phyloP scores from a whole-genome alignment of 495 filamentous ascomycete genomes.

The Podospora anserina region DNA sequence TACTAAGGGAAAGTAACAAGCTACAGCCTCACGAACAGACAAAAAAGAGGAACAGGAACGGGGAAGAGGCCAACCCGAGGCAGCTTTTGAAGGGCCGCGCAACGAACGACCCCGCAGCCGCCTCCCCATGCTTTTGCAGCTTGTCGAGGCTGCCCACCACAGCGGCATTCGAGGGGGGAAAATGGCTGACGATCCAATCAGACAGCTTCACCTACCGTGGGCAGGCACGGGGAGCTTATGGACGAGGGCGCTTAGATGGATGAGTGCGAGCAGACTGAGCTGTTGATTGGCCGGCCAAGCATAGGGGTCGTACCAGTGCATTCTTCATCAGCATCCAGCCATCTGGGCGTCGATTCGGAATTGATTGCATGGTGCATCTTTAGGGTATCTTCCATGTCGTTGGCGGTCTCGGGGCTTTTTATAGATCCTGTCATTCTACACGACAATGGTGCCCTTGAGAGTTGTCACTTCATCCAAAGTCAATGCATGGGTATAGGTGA shows the following conservation, averaged over 20 bases:
- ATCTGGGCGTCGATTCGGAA: background rate
- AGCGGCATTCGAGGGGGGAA: background rate
- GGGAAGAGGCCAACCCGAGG: constrained; percentile 2
- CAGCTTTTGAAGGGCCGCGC: constrained; percentile 12
- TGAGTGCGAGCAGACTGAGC: constrained; percentile 4
- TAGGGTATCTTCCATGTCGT: background rate
- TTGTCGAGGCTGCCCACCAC: background rate
- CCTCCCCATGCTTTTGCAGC: background rate
- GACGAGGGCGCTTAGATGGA: constrained; percentile 32
- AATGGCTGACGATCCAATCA: constrained; percentile 19
- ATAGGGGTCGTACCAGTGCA: background rate
- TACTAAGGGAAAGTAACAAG: background rate
- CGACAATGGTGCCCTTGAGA: too few relatives aligned
- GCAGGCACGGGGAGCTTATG: constrained; percentile 14
- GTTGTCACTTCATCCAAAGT: too few relatives aligned
- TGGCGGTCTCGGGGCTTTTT: background rate
- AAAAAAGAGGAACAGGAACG: background rate
- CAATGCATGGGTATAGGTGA: too few relatives aligned
- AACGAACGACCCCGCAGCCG: background rate
- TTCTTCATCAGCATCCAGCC: constrained; percentile 1
- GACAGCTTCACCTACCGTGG: background rate
- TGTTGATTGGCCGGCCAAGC: constrained; percentile 19
- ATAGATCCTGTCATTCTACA: background rate
- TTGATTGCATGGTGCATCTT: background rate
- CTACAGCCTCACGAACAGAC: background rate